phyloP scores from a whole-genome alignment of 306 rosid species.

The Malus orientalis region DNA sequence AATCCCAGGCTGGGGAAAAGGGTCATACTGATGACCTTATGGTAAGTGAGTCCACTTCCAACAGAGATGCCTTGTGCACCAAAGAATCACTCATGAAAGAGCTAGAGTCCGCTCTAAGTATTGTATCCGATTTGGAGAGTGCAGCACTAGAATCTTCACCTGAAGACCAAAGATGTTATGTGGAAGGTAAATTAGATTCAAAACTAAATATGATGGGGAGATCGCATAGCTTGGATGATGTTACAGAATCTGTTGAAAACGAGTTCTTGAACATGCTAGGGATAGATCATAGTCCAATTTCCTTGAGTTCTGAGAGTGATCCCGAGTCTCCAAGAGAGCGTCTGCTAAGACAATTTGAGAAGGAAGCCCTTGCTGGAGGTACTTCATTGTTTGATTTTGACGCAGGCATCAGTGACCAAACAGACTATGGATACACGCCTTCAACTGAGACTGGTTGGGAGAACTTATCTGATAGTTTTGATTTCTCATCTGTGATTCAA shows the following conservation, averaged over 20 bases:
- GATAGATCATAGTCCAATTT: conserved; percentile 47
- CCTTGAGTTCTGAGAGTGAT: conserved; percentile 61
- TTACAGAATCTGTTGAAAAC: conserved; percentile 50
- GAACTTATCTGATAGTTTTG: conserved; percentile 26
- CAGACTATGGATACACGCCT: conserved; percentile 18
- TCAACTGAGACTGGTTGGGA: conserved; percentile 29
- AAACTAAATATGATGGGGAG: conserved; percentile 18
- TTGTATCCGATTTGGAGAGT: conserved; percentile 47
- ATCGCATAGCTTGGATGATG: conserved; percentile 53
- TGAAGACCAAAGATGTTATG: conserved; percentile 19
- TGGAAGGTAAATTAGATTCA: conserved; percentile 29
- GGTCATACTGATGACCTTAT: conserved; percentile 21
- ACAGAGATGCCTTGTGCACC: conserved; percentile 28
- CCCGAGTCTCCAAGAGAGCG: conserved; percentile 86
- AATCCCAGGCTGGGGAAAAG: conserved; percentile 25
- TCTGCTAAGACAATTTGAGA: conserved; percentile 74
- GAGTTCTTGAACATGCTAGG: conserved; percentile 74
- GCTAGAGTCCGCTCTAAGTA: conserved; percentile 61
- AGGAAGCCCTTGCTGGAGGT: conserved; percentile 57
- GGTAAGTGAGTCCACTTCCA: conserved; percentile 18
- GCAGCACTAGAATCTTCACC: conserved; percentile 65
- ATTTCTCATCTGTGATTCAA: conserved; percentile 29
- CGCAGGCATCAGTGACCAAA: conserved; percentile 23
- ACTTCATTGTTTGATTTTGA: conserved; percentile 63
- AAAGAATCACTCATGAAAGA: conserved; percentile 69